Percentiles rank a stretch among this genome's conserved stretches.
These are phyloP conservation scores for Vitis labrusca DNA, from an alignment of 164 flowering plant genomes.

Conservation along the genomic window DNA sequence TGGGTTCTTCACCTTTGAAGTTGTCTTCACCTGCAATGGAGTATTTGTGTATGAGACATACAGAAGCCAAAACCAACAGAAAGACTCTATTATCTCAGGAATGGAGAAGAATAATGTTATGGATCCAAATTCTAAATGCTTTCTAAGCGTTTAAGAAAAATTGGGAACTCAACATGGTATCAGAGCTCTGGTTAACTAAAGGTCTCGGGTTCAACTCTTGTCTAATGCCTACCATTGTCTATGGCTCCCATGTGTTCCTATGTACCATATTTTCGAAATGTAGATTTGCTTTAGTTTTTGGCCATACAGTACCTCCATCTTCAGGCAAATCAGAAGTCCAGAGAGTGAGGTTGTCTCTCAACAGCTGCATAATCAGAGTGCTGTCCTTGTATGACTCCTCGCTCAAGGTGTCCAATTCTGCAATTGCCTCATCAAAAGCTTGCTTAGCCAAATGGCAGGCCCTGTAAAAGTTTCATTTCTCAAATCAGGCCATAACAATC, in stretches of 20 bases:
- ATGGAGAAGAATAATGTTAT: too few species aligned
- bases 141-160: too few species aligned
- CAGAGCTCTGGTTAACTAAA: too few species aligned
- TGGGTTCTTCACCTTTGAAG: constrained; percentile 53
- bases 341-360: constrained; percentile 91
- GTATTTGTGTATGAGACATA: not conserved
- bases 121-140: too few species aligned
- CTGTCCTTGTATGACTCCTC: constrained; percentile 95
- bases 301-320: constrained; percentile 60
- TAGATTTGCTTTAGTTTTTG: too few species aligned
- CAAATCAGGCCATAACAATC: too few species aligned
- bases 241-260: too few species aligned
- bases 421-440: constrained; percentile 94
- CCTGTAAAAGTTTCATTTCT: constrained; percentile 32
- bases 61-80: not conserved
- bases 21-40: constrained; percentile 53
- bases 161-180: too few species aligned
- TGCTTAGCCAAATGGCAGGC: constrained; percentile 93
- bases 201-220: too few species aligned
- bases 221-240: not conserved
- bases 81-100: too few species aligned
- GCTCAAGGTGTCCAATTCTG: constrained; percentile 80
- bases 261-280: too few species aligned
- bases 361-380: constrained; percentile 86
- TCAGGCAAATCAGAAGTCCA: constrained; percentile 96